Percentiles rank a stretch among this genome's conserved stretches.
phyloP scores from a whole-genome alignment of 2,329 filamentous ascomycete species.

The Pestalotiopsis sp. region DNA sequence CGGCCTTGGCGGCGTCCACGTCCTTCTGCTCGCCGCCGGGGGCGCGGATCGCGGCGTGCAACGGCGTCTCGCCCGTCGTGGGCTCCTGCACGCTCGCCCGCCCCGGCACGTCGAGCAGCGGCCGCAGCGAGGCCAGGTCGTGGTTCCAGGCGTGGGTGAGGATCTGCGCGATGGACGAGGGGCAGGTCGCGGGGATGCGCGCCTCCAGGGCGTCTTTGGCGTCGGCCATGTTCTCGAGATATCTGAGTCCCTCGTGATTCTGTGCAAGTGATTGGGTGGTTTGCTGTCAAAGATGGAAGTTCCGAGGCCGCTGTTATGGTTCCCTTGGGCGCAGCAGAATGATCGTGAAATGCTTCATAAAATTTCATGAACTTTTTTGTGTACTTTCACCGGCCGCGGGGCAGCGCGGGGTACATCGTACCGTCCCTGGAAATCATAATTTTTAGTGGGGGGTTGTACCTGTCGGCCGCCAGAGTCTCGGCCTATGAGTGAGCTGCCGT shows the following conservation, averaged over 20 bases:
- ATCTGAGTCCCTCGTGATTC: background rate
- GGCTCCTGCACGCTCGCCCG: conserved; percentile 79
- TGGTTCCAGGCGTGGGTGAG: conserved; percentile 59
- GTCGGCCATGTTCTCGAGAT: background rate
- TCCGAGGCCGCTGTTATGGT: background rate
- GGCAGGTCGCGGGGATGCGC: conserved; percentile 57
- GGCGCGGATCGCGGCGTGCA: conserved; percentile 88
- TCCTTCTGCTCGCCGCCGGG: conserved; percentile 40
- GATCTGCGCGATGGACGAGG: conserved; percentile 51
- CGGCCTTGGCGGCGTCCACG: conserved; percentile 65
- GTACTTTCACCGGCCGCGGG: background rate
- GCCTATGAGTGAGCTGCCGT: too few relatives aligned
- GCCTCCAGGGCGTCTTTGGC: conserved; percentile 51
- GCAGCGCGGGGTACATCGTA: background rate
- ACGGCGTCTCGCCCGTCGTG: conserved; percentile 81
- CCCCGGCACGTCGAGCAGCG: conserved; percentile 66
- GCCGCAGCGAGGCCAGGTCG: conserved; percentile 67
- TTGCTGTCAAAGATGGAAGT: background rate
- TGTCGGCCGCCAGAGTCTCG: too few relatives aligned
- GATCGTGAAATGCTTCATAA: background rate
- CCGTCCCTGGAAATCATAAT: background rate
- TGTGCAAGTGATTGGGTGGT: background rate
- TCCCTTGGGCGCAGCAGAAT: background rate
- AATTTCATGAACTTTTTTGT: background rate
- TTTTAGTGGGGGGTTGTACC: background rate